Evolutionary conservation across 441 rosid species (phyloP).

Genomic region (Cnidoscolus chayamansa): DNA sequence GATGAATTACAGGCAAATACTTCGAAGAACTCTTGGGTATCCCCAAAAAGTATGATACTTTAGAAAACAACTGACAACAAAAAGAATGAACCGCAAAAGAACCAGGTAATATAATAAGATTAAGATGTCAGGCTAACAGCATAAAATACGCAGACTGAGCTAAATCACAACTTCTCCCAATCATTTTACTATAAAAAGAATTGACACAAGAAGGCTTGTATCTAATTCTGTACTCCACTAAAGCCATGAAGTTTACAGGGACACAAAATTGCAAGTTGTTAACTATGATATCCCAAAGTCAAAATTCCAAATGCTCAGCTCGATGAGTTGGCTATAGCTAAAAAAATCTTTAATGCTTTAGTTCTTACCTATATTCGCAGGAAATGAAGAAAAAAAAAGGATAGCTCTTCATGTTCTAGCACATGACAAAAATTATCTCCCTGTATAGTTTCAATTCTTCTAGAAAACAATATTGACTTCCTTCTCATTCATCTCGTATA

Average conservation of each 20-base stretch:
- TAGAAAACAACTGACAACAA: background rate
- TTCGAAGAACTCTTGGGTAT: background rate
- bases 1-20: background rate
- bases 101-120: background rate
- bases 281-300: slow-evolving; percentile 16
- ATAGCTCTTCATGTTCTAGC: slow-evolving; percentile 16
- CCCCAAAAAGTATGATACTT: background rate
- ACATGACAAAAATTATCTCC: slow-evolving; percentile 8
- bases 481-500: slow-evolving; percentile 85
- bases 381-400: slow-evolving; percentile 29
- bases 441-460: slow-evolving; percentile 22
- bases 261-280: background rate
- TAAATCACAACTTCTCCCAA: background rate
- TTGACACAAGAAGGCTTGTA: background rate
- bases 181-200: background rate
- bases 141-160: background rate
- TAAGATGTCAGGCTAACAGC: background rate
- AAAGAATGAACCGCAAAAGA: background rate
- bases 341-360: slow-evolving; percentile 8
- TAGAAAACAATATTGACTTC: slow-evolving; percentile 82
- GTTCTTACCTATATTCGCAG: slow-evolving; percentile 24
- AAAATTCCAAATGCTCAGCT: slow-evolving; percentile 26
- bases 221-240: slow-evolving; percentile 5
- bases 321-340: slow-evolving; percentile 4
- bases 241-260: background rate